phyloP scores from a whole-genome alignment of 2,329 filamentous ascomycete genomes.

The Colletotrichum truncatum region DNA sequence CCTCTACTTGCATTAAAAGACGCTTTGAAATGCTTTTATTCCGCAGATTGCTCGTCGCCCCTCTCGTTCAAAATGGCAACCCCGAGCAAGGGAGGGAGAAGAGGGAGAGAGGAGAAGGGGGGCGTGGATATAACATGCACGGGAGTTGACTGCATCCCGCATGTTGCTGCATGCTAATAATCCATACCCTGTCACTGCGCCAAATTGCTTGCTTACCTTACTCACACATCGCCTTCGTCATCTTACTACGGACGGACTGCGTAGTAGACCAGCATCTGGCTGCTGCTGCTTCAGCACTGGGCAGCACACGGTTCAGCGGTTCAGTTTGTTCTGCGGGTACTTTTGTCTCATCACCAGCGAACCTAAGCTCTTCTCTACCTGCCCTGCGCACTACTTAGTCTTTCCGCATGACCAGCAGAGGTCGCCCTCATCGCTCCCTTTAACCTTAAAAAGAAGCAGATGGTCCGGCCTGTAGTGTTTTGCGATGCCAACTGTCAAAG shows the following conservation, averaged over 20 bases:
- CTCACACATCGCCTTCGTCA: not conserved
- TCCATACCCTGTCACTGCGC: not conserved
- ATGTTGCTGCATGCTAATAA: constrained; percentile 2
- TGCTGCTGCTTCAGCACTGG: not conserved
- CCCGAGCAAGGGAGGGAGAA: too few species aligned
- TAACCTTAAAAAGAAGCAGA: not conserved
- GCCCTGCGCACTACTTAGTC: not conserved
- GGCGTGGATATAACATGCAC: not conserved
- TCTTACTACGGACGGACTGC: not conserved
- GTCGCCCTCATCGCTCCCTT: not conserved
- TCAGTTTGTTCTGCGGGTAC: not conserved
- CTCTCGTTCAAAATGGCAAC: not conserved
- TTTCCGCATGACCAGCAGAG: not conserved
- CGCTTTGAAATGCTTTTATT: not conserved
- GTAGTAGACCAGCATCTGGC: not conserved
- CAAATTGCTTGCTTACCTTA: constrained; percentile 7
- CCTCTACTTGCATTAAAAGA: not conserved
- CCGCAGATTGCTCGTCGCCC: constrained; percentile 3
- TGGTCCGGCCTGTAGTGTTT: not conserved
- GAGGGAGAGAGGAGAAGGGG: too few species aligned
- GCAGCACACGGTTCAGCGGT: constrained; percentile 25
- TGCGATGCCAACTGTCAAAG: not conserved
- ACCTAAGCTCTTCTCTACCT: not conserved
- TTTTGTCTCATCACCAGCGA: not conserved
- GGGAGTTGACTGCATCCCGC: constrained; percentile 18